phyloP scores from a whole-genome alignment of 1,139 yeast species.

The Hyphopichia buzzinii region DNA sequence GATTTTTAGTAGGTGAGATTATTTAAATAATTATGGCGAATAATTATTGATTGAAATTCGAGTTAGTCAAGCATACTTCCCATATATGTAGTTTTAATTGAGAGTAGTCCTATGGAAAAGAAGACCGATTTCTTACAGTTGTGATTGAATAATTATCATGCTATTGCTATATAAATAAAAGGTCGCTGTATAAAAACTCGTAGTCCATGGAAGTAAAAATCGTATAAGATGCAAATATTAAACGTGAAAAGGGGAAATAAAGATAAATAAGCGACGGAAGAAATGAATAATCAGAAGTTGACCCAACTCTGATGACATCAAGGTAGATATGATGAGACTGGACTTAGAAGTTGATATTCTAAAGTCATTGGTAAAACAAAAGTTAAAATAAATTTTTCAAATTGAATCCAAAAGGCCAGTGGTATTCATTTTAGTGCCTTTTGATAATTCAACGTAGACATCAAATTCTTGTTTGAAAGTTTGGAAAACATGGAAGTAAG shows the following conservation, averaged over 20 bases:
- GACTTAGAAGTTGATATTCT: too few species aligned
- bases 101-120: not conserved
- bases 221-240: too few species aligned
- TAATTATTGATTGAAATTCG: too few species aligned
- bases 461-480: slow-evolving; percentile 39
- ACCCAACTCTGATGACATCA: not conserved
- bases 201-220: too few species aligned
- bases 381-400: not conserved
- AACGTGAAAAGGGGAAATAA: not conserved
- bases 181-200: too few species aligned
- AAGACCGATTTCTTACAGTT: not conserved
- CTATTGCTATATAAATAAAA: too few species aligned
- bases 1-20: slow-evolving; percentile 27
- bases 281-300: not conserved
- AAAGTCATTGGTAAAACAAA: too few species aligned
- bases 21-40: too few species aligned
- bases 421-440: not conserved
- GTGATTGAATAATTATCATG: not conserved
- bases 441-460: slow-evolving; percentile 10
- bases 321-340: not conserved
- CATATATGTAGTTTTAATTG: not conserved
- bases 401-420: not conserved
- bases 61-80: too few species aligned
- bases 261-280: not conserved
- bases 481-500: slow-evolving; percentile 43